Evolutionary conservation across 768 basidiomycete species (phyloP), one percentile per base, ranked within the genome.

Genomic region (Clitopilus hobsonii): DNA sequence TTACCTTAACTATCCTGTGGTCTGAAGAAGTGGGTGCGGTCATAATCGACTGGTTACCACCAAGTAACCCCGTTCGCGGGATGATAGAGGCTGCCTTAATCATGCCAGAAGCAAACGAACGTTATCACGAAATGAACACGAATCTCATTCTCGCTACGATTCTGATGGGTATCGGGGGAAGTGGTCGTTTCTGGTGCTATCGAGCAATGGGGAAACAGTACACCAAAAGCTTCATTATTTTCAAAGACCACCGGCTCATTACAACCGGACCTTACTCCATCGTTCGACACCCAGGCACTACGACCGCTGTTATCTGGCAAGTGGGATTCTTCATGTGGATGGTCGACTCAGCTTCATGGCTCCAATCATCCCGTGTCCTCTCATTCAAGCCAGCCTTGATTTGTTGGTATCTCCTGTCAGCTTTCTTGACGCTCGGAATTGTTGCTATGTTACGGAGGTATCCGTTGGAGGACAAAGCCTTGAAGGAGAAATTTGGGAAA

Each of bases 301-400:
- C 58, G 5, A 60, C 57, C 6, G 59, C 54, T 0, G 30, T 62
- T 13, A 32, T 76, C 2, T 55, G 63, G 7, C 59, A 53, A 27
- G 2, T 60, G 0, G 75, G 76, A 3, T 62, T 66, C 49, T 60
- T 68, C n/a, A 51, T 74, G 18, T 60, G 67, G 20, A 65, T 69
- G 48, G 62, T 59, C 6, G 68, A 64, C 27, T 63, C 64, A 0
- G 71, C 67, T 2, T 70, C 73, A 1, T 67, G 64, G 63, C 30
- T 63, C 2, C 58, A 55, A 41, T 64, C 65, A 26, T 65, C 32
- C 13, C 13, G n/a, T 36, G 32, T 36, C 32, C 32, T 36, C 13
- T 11, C 13, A 36, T 36, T 14, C 32, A 36, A 36, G n/a, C 13
- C n/a, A n/a, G 32, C n/a, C 2, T 36, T 36, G 13, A n/a, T 36